These are phyloP conservation scores for Alternaria sp. DNA, from an alignment of 2,329 filamentous ascomycete species.

Conservation along the genomic window DNA sequence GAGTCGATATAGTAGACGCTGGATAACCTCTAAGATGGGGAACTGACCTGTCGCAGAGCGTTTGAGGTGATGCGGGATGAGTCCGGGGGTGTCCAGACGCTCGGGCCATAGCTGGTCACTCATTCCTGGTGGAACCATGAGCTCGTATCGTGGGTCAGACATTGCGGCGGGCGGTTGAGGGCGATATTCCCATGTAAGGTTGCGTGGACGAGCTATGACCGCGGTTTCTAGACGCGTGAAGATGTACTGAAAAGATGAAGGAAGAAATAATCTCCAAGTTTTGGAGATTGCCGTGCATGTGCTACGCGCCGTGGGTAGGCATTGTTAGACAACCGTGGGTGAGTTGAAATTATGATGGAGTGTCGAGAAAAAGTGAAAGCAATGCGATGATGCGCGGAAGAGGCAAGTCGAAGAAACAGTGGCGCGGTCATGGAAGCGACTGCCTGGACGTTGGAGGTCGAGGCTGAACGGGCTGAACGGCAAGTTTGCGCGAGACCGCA, in stretches of 20 bases:
- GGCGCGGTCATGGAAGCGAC: background rate
- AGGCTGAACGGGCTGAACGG: background rate
- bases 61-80: constrained; percentile 32
- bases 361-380: background rate
- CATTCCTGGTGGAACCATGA: background rate
- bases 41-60: constrained; percentile 18
- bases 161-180: background rate
- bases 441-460: background rate
- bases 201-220: background rate
- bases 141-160: background rate
- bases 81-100: constrained; percentile 30
- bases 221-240: background rate
- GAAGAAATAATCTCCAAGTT: background rate
- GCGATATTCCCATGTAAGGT: background rate
- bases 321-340: background rate
- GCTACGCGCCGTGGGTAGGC: background rate
- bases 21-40: constrained; percentile 38
- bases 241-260: background rate
- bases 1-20: constrained; percentile 32
- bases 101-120: constrained; percentile 27
- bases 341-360: background rate
- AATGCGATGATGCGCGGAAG: background rate
- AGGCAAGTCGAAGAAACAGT: background rate
- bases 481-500: background rate
- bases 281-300: background rate